Evolutionary conservation across 257 asterid species (phyloP), one percentile per base, ranked within the genome.

Genomic region (Salvia rosmarinus): DNA sequence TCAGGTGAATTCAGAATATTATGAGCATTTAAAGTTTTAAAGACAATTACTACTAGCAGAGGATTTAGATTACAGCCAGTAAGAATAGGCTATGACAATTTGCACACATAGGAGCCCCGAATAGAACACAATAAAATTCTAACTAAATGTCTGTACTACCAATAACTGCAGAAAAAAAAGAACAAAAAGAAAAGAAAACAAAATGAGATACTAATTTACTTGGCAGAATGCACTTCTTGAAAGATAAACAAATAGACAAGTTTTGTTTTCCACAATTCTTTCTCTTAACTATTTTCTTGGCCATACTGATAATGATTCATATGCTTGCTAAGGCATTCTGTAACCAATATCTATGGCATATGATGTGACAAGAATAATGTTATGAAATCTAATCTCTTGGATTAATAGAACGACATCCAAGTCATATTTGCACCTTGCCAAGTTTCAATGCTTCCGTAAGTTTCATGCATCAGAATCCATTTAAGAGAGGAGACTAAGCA

Each of bases 371-470:
- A 44, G 47, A 30, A 20, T 40, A 69, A 21, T 16, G 37, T 21
- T n/a, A 54, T 52, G 55, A 55, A 64, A 42, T 52, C 3, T 54
- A 17, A 56, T 35, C 4, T 43, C 49, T n/a, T 32, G 63, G 34
- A 37, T 14, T 17, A 14, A 49, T 16, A 76, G 54, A 61, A 42
- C 6, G 19, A 64, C 20, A 64, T 43, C 67, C 50, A 51, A 40
- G 49, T 50, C 75, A 42, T 23, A 60, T 11, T 64, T 16, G 47
- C 25, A 51, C 6, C 30, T 44, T 51, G 14, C 50, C 62, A 43
- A 78, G 58, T 70, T 70, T 19, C 60, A 68, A 52, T 2, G 9
- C 63, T 20, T 62, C 50, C 43, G 20, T 52, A 6, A 72, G 11
- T 30, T 46, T 11, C 58, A 77, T 43, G 55, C 4, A 20, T 20